Evolutionary conservation across 106 monocot species (phyloP).

Genomic region (Apostasia ramifera): DNA sequence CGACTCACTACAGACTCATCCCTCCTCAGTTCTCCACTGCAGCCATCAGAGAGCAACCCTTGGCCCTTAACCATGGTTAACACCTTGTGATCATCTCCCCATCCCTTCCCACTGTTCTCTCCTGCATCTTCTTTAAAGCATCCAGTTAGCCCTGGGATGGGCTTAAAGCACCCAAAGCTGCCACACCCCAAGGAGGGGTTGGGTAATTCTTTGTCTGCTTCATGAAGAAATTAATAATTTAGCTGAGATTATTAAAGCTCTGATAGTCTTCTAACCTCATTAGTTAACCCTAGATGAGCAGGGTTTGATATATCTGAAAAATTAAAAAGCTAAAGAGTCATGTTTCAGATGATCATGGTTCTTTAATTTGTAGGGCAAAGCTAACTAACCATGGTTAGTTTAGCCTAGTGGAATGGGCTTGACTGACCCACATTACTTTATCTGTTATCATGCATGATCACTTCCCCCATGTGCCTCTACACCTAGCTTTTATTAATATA

Average conservation of each 20-base stretch:
- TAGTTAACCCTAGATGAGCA: neutral
- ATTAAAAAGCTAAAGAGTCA: no score
- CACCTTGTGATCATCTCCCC: slow-evolving; percentile 3
- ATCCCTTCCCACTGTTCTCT: neutral
- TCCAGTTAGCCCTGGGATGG: slow-evolving; percentile 5
- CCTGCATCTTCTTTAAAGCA: neutral
- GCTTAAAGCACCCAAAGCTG: slow-evolving; percentile 6
- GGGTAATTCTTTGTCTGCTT: neutral
- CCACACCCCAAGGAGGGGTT: slow-evolving; percentile 9
- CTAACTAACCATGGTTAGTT: neutral
- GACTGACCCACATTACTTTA: slow-evolving; percentile 2
- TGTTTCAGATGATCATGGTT: no score
- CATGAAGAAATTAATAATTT: neutral
- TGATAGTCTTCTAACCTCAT: neutral
- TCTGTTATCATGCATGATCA: neutral
- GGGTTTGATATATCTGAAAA: neutral
- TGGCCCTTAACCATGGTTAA: slow-evolving; percentile 56
- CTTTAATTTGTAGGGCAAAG: neutral
- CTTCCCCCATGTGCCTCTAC: neutral
- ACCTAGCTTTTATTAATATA: neutral
- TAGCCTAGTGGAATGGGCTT: neutral
- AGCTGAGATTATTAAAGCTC: no score
- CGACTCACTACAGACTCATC: slow-evolving; percentile 43
- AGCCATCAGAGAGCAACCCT: slow-evolving; percentile 31
- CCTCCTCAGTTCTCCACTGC: slow-evolving; percentile 36